Evolutionary conservation across 306 rosid species (phyloP).

Genomic region (Urtica urens): DNA sequence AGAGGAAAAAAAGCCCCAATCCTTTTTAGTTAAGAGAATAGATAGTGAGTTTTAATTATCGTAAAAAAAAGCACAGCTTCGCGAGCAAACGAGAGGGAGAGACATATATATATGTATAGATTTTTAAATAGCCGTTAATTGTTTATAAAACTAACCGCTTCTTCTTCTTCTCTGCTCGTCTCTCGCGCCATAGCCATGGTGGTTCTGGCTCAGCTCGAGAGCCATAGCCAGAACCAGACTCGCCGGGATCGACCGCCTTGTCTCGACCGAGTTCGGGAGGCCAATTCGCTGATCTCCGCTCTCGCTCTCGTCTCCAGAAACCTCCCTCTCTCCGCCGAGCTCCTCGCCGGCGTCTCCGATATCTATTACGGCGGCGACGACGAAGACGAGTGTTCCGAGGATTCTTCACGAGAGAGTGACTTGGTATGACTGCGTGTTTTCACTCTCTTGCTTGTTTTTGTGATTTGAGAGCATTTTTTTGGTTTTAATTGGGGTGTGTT

Average conservation of each 20-base stretch:
- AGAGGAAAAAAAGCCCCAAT: constrained; percentile 11
- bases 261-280: constrained; percentile 27
- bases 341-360: constrained; percentile 60
- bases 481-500: not conserved
- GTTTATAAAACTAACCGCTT: constrained; percentile 32
- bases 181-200: constrained; percentile 65
- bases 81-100: not conserved
- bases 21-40: constrained; percentile 3
- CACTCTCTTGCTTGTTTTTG: not conserved
- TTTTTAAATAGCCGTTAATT: constrained; percentile 33
- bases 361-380: constrained; percentile 27
- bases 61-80: constrained; percentile 12
- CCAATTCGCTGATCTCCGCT: constrained; percentile 74
- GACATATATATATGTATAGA: not conserved
- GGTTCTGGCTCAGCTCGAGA: constrained; percentile 53
- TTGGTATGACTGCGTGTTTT: constrained; percentile 27
- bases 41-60: constrained; percentile 1
- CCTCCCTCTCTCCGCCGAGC: constrained; percentile 78
- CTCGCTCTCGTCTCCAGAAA: constrained; percentile 85
- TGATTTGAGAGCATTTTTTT: no score
- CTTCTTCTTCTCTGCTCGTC: not conserved
- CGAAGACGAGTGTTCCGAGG: not conserved
- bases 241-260: constrained; percentile 14
- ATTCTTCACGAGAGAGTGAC: constrained; percentile 1
- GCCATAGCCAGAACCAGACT: constrained; percentile 32